Percentiles rank a stretch among this genome's conserved stretches.
Evolutionary conservation across 192 early-diverging fungal species (phyloP).

Genomic region (Backusella tuberculispora): DNA sequence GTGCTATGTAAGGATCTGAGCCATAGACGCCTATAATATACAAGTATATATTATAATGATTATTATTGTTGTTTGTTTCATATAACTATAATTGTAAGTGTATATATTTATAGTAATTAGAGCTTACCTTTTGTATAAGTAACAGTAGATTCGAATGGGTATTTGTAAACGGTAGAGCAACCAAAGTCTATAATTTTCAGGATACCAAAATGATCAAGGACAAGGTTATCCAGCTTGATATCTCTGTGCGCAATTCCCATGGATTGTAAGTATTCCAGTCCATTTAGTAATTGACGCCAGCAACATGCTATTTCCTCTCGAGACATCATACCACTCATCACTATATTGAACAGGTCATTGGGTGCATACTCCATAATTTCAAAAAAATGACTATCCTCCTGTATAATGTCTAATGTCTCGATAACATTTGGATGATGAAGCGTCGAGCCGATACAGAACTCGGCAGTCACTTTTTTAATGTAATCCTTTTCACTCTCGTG

Average conservation of each 20-base stretch:
- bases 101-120: slow-evolving; percentile 19
- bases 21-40: slow-evolving; percentile 76
- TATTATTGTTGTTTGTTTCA: slow-evolving; percentile 5
- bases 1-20: slow-evolving; percentile 95
- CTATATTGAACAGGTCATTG: slow-evolving; percentile 85
- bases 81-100: not conserved
- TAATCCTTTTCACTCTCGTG: slow-evolving; percentile 76
- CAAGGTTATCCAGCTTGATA: slow-evolving; percentile 88
- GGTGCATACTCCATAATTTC: slow-evolving; percentile 93
- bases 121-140: slow-evolving; percentile 46
- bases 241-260: slow-evolving; percentile 95
- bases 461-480: slow-evolving; percentile 81
- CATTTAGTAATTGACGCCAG: slow-evolving; percentile 82
- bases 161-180: slow-evolving; percentile 84
- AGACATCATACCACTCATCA: slow-evolving; percentile 74
- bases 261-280: slow-evolving; percentile 85
- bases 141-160: slow-evolving; percentile 72
- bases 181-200: slow-evolving; percentile 98
- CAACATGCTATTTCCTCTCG: slow-evolving; percentile 85
- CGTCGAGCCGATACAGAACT: slow-evolving; percentile 82
- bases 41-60: slow-evolving; percentile 35
- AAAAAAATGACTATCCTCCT: slow-evolving; percentile 63
- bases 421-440: slow-evolving; percentile 80
- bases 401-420: slow-evolving; percentile 77
- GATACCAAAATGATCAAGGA: slow-evolving; percentile 72